Conservation (phyloP, 768 basidiomycete species). For the Cystoderma amianthinum region DNA sequence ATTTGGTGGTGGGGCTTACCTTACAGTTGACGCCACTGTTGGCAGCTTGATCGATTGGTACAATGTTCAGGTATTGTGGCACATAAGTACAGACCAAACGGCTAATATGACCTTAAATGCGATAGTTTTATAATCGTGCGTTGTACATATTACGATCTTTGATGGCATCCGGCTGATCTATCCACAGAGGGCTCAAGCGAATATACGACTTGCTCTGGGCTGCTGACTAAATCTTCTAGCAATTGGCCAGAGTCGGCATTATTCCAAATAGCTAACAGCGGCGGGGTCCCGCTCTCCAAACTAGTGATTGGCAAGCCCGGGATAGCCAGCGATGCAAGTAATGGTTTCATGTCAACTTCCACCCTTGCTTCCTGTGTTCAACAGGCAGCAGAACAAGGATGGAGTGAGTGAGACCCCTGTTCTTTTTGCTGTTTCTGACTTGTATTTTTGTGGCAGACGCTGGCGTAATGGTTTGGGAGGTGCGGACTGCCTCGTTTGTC, state of each 20-base stretch:
- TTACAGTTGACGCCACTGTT: slow-evolving; percentile 42
- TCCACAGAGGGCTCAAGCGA: slow-evolving; percentile 49
- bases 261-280: slow-evolving; percentile 52
- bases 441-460: slow-evolving; percentile 14
- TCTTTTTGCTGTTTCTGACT: neutral
- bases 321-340: slow-evolving; percentile 39
- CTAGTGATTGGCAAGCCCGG: slow-evolving; percentile 76
- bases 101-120: neutral
- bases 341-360: slow-evolving; percentile 53
- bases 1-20: slow-evolving; percentile 47
- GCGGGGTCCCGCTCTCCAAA: slow-evolving; percentile 49
- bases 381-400: slow-evolving; percentile 55
- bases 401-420: slow-evolving; percentile 40
- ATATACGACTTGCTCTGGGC: slow-evolving; percentile 55
- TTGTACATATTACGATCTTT: slow-evolving; percentile 1
- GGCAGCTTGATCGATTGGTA: slow-evolving; percentile 64
- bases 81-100: neutral
- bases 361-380: slow-evolving; percentile 53
- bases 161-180: neutral
- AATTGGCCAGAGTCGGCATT: slow-evolving; percentile 57
- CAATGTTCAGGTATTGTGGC: slow-evolving; percentile 34
- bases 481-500: slow-evolving; percentile 8
- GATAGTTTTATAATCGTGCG: slow-evolving; percentile 40
- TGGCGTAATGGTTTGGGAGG: slow-evolving; percentile 33
- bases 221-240: slow-evolving; percentile 52